Evolutionary conservation across 2,329 filamentous ascomycete species (phyloP), one percentile per base, ranked within the genome.

Genomic region (Lachnum nothofagi): DNA sequence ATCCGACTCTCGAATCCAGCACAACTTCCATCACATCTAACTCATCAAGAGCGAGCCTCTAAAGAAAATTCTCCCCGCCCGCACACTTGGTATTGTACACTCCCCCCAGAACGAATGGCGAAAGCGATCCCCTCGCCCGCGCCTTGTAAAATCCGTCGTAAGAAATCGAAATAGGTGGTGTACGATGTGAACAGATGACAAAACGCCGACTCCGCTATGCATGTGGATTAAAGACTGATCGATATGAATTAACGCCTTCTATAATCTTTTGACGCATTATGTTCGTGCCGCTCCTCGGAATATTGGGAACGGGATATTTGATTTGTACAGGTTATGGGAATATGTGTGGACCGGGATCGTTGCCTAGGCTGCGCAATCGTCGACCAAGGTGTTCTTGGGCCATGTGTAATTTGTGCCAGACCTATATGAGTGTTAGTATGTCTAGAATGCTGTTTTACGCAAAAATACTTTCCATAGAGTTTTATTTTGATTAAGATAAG

Each of bases 361-460:
- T 48, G 59, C 27, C n/a, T n/a, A n/a, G n/a, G n/a, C n/a, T n/a
- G 55, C 57, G 49, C 82, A 86, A 23, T 67, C 74, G 61, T 84
- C 60, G 65, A 85, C 76, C 51, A 81, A 72, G 1, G 72, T 72
- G 58, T 86, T 86, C 62, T 74, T 74, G 2, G 82, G 82, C 78
- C 79, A 83, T 2, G 66, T 57, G 54, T 78, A 83, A 9, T 70
- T 70, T 25, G 80, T 77, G 40, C 68, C 62, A 24, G 60, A 54
- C 75, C 48, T 46, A 42, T 35, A 6, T 10, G 5, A 14, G 22
- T 6, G 31, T 49, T 72, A 49, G 46, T 22, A 42, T 23, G 45
- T 60, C 49, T 57, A 51, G 33, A 52, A 31, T n/a, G 10, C 8
- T 17, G 10, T 23, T 35, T 40, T 20, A 37, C 19, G 4, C 3